Evolutionary conservation across 108 stramenopile species (phyloP), one percentile per base, ranked within the genome.

Genomic region (Pseudonitzschia multistriata): DNA sequence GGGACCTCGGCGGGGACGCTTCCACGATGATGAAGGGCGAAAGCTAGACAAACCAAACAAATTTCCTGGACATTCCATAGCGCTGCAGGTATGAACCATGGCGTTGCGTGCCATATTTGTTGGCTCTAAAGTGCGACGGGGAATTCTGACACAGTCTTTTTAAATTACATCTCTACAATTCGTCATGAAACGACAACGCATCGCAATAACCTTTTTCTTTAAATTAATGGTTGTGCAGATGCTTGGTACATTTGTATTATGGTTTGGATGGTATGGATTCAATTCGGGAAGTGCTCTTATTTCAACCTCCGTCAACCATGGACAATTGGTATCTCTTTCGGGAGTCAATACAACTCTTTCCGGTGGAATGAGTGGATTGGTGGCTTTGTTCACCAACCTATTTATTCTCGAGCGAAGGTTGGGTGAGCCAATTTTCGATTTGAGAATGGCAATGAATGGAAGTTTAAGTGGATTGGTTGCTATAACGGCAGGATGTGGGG

Each of bases 241-340:
- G 73, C 79, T 84, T 67, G 83, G 79, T 14, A 75, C 79, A 6
- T 52, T 83, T 34, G 80, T 93, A 71, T 88, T 97, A 5, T 96
- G 95, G 96, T 87, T 95, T 55, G 97, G 95, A 37, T 97, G 97
- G 97, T 95, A 95, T 67, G 95, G 94, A 27, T 97, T 97, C 93
- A 97, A 96, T 82, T 78, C 83, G 8, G 94, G 91, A 15, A 88
- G 85, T 34, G 90, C 93, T 24, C 80, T 93, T 15, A 53, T 67
- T 14, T 86, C 92, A 62, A 54, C 62, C 25, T 75, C 72, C 25
- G 29, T 28, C 8, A 68, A 66, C 8, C 49, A 40, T 7, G 86
- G 74, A 14, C 72, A 76, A 10, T 70, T 94, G 30, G 77, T 82
- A 4, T 88, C 91, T 0, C 70, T 92, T 14, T 78, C 73, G 5